Base-by-base conservation (phyloP, 1,284 basidiomycete species). In the Trichosporon coremiiforme region DNA sequence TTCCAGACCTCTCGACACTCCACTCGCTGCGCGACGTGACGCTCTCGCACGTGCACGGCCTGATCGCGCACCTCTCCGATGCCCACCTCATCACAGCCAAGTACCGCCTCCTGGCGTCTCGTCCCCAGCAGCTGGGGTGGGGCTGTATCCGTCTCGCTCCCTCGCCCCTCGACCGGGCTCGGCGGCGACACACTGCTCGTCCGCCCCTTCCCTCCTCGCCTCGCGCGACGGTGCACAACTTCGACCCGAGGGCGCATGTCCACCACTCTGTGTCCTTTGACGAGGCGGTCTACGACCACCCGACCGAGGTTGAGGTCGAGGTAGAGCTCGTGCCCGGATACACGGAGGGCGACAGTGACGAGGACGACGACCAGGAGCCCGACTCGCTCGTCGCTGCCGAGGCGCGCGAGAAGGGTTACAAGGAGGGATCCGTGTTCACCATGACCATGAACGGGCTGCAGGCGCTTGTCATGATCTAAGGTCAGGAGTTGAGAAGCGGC, bases 11-110 rank as follows among this genome's bases (percentile, higher is more conserved):
- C 8, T 82, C 81, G 10, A 83, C 83, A 9, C 75, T 84, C 65
- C 82, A 83, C 66, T 75, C 80, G 1, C 70, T 84, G 38, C 80
- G 83, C 29, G 83, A 84, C 74, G 79, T 75, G 69, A 84, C 83
- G 12, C 74, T 84, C 12, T 73, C 75, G 9, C 80, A 81, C 69
- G 79, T 80, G 31, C 83, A 84, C 71, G 68, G 75, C 25, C 71
- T 84, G 20, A 70, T 84, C 38, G 74, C 75, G 33, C 77, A 81
- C 71, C 73, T 84, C 35, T 74, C 74, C 38, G 68, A 75, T 25
- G 70, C 70, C 17, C 80, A 81, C 68, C 66, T 70, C 13, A 73
- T 80, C 17, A 75, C 76, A 0, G 78, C 79, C 2, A 77, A 79
- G 9, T 83, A 84, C 73, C 76, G 79, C 25, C 74, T 84, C 17